Conservation (phyloP, 441 rosid species). For the Eruca vesicaria region DNA sequence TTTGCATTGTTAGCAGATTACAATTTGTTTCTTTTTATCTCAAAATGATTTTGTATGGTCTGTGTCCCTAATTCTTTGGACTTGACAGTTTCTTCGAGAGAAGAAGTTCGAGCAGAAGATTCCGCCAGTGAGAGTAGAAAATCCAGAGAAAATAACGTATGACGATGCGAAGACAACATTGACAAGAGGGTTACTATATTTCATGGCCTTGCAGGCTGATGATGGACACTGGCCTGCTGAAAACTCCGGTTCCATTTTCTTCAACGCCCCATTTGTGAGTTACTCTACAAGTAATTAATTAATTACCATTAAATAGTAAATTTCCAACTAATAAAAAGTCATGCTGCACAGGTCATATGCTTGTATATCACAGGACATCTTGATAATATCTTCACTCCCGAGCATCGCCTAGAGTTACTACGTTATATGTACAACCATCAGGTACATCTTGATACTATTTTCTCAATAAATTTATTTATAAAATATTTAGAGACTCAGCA, state of each 20-base stretch:
- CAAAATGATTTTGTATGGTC: too few relatives aligned
- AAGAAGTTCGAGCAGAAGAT: constrained; percentile 2
- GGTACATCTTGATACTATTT: neutral
- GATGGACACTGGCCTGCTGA: constrained; percentile 22
- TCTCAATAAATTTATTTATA: too few relatives aligned
- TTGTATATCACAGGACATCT: constrained; percentile 2
- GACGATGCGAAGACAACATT: constrained; percentile 35
- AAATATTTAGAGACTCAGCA: too few relatives aligned
- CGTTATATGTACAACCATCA: neutral
- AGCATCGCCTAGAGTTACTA: neutral
- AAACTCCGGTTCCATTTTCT: constrained; percentile 44
- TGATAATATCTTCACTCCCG: neutral
- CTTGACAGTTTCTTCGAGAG: neutral
- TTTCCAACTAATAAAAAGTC: too few relatives aligned
- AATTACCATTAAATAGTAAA: too few relatives aligned
- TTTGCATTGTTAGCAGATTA: too few relatives aligned
- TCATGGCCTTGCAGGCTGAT: neutral
- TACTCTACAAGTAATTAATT: too few relatives aligned
- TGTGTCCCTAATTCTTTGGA: too few relatives aligned
- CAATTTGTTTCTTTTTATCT: too few relatives aligned
- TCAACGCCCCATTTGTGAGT: constrained; percentile 43
- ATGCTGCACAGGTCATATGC: neutral
- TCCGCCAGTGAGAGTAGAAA: neutral
- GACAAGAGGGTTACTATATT: constrained; percentile 32
- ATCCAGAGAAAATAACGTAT: constrained; percentile 37